phyloP scores from a whole-genome alignment of 805 yeast species.

The Yarrowia sp. region DNA sequence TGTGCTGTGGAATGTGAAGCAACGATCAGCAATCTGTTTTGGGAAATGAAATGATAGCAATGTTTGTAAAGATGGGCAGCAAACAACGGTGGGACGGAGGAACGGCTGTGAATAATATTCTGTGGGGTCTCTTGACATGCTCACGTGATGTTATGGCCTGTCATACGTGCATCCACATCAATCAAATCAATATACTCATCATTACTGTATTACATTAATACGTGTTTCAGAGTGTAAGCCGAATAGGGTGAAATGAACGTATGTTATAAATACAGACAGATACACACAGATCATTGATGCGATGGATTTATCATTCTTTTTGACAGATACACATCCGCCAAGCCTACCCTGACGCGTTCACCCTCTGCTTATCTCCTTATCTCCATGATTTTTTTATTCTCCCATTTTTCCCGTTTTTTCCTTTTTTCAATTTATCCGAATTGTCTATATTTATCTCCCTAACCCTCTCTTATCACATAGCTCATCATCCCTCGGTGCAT shows the following conservation, averaged over 20 bases:
- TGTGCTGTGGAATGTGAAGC: neutral
- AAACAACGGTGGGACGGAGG: neutral
- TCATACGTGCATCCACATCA: neutral
- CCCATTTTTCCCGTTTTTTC: neutral
- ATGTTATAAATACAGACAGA: no score
- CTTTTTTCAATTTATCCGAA: neutral
- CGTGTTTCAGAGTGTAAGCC: conserved; percentile 13
- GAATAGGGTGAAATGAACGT: conserved; percentile 7
- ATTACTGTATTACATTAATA: neutral
- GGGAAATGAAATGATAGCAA: neutral
- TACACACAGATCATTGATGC: neutral
- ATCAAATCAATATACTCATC: neutral
- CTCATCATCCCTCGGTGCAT: conserved; percentile 19
- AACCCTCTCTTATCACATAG: neutral
- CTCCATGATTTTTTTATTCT: neutral
- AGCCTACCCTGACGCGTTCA: no score
- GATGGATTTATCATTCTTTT: no score
- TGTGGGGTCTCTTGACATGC: no score
- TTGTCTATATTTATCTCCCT: neutral
- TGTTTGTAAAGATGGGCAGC: neutral
- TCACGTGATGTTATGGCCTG: neutral
- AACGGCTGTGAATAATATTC: no score
- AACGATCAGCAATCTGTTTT: neutral
- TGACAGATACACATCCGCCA: no score
- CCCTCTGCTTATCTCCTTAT: no score